Evolutionary conservation across 2,329 filamentous ascomycete genomes (phyloP).

Genomic region (Botrytis pseudocinerea): DNA sequence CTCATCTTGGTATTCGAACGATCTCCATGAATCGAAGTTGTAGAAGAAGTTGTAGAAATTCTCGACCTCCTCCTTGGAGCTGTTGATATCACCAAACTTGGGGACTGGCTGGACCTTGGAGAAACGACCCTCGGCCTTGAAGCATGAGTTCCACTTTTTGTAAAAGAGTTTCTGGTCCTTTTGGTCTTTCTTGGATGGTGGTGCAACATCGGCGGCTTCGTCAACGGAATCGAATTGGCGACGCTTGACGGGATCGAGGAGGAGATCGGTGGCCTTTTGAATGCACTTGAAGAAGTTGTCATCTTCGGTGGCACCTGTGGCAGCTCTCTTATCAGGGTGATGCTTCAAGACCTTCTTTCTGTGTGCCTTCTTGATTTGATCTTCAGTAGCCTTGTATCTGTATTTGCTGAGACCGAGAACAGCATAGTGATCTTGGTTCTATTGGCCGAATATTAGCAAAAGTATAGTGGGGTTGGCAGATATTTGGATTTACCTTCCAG

Average conservation of each 20-base stretch:
- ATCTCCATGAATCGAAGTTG: constrained; percentile 97
- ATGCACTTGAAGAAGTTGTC: constrained; percentile 99
- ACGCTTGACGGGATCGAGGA: constrained; percentile 87
- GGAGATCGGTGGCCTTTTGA: constrained; percentile 93
- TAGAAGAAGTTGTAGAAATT: constrained; percentile 99
- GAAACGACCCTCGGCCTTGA: constrained; percentile 91
- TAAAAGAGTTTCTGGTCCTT: constrained; percentile 81
- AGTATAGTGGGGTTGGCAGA: not conserved
- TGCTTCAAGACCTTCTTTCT: constrained; percentile 99
- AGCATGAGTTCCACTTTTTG: constrained; percentile 89
- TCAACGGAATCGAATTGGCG: constrained; percentile 97
- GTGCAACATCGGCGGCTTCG: constrained; percentile 87
- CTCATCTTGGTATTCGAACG: constrained; percentile 98
- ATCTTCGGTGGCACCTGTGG: constrained; percentile 81
- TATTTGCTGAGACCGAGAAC: constrained; percentile 91
- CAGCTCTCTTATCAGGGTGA: constrained; percentile 98
- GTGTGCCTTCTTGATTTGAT: constrained; percentile 98
- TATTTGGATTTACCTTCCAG: constrained; percentile 75
- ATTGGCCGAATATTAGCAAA: constrained; percentile 29
- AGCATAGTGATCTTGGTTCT: constrained; percentile 97
- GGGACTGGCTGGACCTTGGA: constrained; percentile 89
- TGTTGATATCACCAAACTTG: constrained; percentile 78
- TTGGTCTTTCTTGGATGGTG: constrained; percentile 87
- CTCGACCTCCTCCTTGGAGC: constrained; percentile 86
- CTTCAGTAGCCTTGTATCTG: constrained; percentile 88